Evolutionary conservation across 305 asterid species (phyloP), one percentile per base, ranked within the genome.

Genomic region (Ilex paraguariensis): DNA sequence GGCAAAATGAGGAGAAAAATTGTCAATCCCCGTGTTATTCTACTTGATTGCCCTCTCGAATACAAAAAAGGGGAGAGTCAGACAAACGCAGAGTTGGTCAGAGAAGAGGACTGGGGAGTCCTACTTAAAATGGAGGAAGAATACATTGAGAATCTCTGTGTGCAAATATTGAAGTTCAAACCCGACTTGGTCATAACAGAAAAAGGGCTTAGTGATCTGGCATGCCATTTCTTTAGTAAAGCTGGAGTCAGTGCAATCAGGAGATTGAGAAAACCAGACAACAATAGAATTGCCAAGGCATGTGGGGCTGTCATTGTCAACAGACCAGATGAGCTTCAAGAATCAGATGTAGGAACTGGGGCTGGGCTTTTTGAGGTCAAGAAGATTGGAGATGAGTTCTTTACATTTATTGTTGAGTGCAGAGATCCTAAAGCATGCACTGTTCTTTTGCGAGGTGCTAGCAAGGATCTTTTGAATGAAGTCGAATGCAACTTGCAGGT

Each of bases 31-130:
- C 90, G 98, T 66, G 83, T 93, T 61, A 87, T 90, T 72, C 95
- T 93, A 17, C 94, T 93, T 56, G 98, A 93, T 73, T 82, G 88
- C 64, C 96, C 98, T 52, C 81, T 93, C 17, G 98, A 93, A 79
- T 93, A 93, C 90, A 93, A 93, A 86, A 93, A 93, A 73, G 98
- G 98, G 3, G 98, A 93, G 86, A 93, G 86, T 70, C 98, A 93
- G 67, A 93, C 98, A 55, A 93, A 93, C 58, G 98, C 96, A 0
- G 98, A 92, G 66, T 70, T 92, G 77, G 64, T 92, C 62, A 85
- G 82, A 71, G 98, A 92, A 69, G 98, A 92, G 74, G 97, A 90
- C 67, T 92, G 97, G 98, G 82, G 90, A 57, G 87, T 92, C 68
- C 75, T 92, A 59, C 82, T 92, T 64, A 92, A 92, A 82, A 73